Conservation (phyloP, 257 asterid genomes). For the Thymus mandschuricus region DNA sequence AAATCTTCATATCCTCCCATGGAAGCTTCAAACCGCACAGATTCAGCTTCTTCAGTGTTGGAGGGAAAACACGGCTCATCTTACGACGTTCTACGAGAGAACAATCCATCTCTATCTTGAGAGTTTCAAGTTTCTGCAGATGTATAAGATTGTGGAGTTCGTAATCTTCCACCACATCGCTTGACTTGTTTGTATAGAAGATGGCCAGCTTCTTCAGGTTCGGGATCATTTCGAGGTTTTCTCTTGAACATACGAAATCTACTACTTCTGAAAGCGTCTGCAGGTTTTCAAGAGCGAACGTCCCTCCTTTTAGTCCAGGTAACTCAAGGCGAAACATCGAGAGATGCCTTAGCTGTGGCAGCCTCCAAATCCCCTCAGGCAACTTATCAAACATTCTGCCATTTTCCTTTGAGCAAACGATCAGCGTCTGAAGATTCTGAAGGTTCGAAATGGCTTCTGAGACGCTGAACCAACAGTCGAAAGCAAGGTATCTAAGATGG, state of each 20-base stretch:
- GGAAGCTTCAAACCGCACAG: neutral
- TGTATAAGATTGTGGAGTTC: slow-evolving; percentile 8
- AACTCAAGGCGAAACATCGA: neutral
- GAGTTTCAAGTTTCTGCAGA: slow-evolving; percentile 12
- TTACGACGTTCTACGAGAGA: neutral
- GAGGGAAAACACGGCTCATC: neutral
- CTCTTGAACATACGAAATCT: neutral
- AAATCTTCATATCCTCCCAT: slow-evolving; percentile 1
- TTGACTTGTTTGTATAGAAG: neutral
- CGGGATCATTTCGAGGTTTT: neutral
- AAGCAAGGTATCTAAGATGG: slow-evolving; percentile 22
- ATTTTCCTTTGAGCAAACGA: neutral
- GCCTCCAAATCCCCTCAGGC: slow-evolving; percentile 8
- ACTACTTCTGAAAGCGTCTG: neutral
- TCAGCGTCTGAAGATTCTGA: slow-evolving; percentile 25
- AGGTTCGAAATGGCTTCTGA: slow-evolving; percentile 4
- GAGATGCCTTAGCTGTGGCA: slow-evolving; percentile 13
- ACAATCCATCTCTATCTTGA: neutral
- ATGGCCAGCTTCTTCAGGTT: neutral
- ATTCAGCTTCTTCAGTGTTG: neutral
- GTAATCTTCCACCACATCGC: neutral
- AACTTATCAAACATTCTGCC: neutral
- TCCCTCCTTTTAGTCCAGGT: neutral
- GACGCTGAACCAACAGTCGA: neutral
- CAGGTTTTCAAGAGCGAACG: neutral